Conservation (phyloP, 805 yeast species). For the Spathaspora arborariae region DNA sequence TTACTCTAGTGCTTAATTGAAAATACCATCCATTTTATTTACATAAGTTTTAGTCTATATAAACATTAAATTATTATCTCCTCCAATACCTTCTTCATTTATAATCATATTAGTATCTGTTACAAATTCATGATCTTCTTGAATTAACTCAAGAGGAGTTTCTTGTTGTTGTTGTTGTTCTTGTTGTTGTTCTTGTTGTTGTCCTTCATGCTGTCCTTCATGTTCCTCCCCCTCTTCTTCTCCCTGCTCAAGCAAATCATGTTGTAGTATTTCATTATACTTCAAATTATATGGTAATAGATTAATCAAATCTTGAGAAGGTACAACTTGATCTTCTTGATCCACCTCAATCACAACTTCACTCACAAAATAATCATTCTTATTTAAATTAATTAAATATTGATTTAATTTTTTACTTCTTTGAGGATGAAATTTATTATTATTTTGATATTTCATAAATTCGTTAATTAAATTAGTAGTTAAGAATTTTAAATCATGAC, state of each 20-base stretch:
- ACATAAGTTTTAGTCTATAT: too few relatives aligned
- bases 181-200: constrained; percentile 7
- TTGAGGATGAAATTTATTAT: constrained; percentile 26
- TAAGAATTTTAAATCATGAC: constrained; percentile 34
- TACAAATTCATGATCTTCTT: constrained; percentile 3
- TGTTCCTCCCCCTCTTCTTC: constrained; percentile 23
- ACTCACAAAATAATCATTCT: constrained; percentile 27
- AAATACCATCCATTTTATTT: too few relatives aligned
- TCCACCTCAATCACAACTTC: constrained; percentile 19
- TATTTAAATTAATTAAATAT: constrained; percentile 23
- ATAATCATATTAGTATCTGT: constrained; percentile 5
- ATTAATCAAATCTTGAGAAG: constrained; percentile 20
- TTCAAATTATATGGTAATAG: constrained; percentile 31
- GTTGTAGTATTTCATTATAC: constrained; percentile 21
- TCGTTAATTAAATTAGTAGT: constrained; percentile 26
- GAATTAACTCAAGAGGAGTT: neutral
- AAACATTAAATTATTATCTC: constrained; percentile 20
- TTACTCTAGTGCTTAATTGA: too few relatives aligned
- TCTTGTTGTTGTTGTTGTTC: constrained; percentile 1
- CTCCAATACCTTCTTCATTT: constrained; percentile 22
- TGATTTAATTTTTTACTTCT: constrained; percentile 15
- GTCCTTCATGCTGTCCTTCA: constrained; percentile 19
- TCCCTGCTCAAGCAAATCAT: constrained; percentile 13
- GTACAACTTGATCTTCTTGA: constrained; percentile 12
- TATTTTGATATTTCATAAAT: constrained; percentile 23